A percentile compares a stretch with the other conserved stretches of the same genome.
phyloP scores from a whole-genome alignment of 306 rosid genomes.

The Sicyos edulis region DNA sequence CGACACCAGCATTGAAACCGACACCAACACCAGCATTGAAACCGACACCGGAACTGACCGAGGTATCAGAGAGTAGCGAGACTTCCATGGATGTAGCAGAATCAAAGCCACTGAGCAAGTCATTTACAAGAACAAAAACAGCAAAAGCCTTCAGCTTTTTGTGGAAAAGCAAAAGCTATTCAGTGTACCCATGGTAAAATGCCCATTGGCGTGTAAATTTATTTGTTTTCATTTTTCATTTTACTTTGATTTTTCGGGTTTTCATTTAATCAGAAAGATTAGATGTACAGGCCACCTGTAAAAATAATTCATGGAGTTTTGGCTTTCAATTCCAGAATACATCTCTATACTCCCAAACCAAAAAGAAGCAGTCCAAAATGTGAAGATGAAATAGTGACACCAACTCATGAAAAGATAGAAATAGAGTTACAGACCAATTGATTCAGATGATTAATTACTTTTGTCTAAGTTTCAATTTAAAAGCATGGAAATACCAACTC shows the following conservation, averaged over 20 bases:
- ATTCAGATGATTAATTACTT: too few species aligned
- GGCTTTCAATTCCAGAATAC: conserved; percentile 24
- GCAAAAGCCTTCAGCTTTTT: conserved; percentile 63
- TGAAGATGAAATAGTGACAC: too few species aligned
- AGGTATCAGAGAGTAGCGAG: too few species aligned
- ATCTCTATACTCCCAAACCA: background rate
- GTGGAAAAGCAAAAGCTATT: conserved; percentile 86
- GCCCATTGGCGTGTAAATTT: conserved; percentile 38
- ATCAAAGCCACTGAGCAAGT: conserved; percentile 69
- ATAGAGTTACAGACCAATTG: too few species aligned
- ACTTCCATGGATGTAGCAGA: conserved; percentile 22
- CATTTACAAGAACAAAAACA: conserved; percentile 59
- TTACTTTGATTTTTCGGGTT: background rate
- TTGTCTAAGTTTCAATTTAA: too few species aligned
- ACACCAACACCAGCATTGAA: too few species aligned
- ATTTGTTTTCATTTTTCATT: conserved; percentile 14
- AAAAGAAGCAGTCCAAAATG: too few species aligned
- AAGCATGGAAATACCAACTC: too few species aligned
- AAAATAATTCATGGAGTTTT: conserved; percentile 63
- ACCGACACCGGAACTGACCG: conserved; percentile 1
- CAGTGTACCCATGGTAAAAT: conserved; percentile 29
- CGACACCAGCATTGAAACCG: too few species aligned
- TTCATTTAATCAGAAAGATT: conserved; percentile 35
- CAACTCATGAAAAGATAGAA: too few species aligned
- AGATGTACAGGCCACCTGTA: conserved; percentile 74